A percentile compares a stretch with the other conserved stretches of the same genome.
Conservation (phyloP, 805 yeast species). For the Yamadazyma sp. region DNA sequence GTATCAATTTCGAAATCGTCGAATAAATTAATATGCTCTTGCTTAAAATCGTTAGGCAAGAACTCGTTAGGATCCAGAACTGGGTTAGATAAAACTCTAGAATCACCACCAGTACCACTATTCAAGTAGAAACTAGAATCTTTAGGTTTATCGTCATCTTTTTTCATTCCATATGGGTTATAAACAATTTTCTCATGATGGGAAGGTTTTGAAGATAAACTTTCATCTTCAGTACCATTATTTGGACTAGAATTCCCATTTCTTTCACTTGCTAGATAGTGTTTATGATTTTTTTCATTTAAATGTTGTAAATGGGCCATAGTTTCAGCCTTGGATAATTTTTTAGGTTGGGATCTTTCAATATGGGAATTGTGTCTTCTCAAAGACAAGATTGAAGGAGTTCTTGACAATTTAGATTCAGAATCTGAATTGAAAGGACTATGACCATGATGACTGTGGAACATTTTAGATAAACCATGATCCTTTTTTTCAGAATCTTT, state of each 20-base stretch:
- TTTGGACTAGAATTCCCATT: background rate
- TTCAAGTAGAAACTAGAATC: conserved; percentile 26
- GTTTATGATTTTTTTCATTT: conserved; percentile 24
- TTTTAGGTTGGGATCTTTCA: conserved; percentile 12
- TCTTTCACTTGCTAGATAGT: conserved; percentile 7
- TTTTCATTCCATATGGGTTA: conserved; percentile 62
- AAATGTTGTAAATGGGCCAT: conserved; percentile 33
- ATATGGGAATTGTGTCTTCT: conserved; percentile 17
- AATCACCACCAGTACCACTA: conserved; percentile 40
- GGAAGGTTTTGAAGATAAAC: background rate
- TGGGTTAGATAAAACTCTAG: conserved; percentile 57
- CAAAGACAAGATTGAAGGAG: conserved; percentile 18
- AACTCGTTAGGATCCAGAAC: conserved; percentile 63
- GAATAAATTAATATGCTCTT: conserved; percentile 45
- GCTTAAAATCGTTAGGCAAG: conserved; percentile 53
- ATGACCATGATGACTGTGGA: conserved; percentile 6
- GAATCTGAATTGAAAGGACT: conserved; percentile 1
- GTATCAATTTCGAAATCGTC: conserved; percentile 53
- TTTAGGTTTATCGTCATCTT: conserved; percentile 24
- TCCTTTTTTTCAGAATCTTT: conserved; percentile 1
- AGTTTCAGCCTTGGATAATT: conserved; percentile 32
- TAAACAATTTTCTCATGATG: conserved; percentile 48
- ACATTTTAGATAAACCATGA: conserved; percentile 4
- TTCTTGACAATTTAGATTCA: conserved; percentile 39
- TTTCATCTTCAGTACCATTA: background rate